Evolutionary conservation across 805 yeast species (phyloP).

Genomic region (Yarrowia alimentaria): DNA sequence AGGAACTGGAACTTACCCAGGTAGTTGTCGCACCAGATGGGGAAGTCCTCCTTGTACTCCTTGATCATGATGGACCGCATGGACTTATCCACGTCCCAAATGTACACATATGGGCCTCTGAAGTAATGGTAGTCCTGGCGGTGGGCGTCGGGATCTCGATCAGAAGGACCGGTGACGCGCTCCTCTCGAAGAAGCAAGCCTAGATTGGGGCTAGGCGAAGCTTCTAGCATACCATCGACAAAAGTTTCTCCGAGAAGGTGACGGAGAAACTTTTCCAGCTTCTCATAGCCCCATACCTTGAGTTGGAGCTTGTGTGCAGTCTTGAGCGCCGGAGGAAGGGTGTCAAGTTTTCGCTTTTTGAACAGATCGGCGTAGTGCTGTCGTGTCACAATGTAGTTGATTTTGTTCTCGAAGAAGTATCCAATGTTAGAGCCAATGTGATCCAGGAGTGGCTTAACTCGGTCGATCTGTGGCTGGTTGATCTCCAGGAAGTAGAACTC

Average conservation of each 20-base stretch:
- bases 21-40: constrained; percentile 35
- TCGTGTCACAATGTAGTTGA: constrained; percentile 22
- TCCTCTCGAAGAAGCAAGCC: constrained; percentile 67
- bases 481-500: constrained; percentile 17
- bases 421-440: constrained; percentile 22
- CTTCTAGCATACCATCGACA: constrained; percentile 6
- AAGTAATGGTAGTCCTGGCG: constrained; percentile 84
- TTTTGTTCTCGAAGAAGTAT: constrained; percentile 17
- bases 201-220: constrained; percentile 1
- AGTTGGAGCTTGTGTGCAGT: constrained; percentile 22
- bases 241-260: constrained; percentile 16
- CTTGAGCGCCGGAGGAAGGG: constrained; percentile 4
- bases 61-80: constrained; percentile 77
- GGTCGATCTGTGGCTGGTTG: constrained; percentile 15
- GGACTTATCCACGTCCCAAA: constrained; percentile 74
- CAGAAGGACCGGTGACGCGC: constrained; percentile 79
- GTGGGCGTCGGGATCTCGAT: constrained; percentile 80
- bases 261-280: constrained; percentile 20
- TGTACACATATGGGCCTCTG: constrained; percentile 67
- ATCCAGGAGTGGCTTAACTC: constrained; percentile 20
- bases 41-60: constrained; percentile 61
- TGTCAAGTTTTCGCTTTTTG: constrained; percentile 11
- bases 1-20: constrained; percentile 21
- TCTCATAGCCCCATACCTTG: constrained; percentile 26
- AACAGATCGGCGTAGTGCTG: constrained; percentile 11